A percentile compares a stretch with the other conserved stretches of the same genome.
phyloP scores from a whole-genome alignment of 2,329 filamentous ascomycete genomes.

The Calonectria fujianensis region DNA sequence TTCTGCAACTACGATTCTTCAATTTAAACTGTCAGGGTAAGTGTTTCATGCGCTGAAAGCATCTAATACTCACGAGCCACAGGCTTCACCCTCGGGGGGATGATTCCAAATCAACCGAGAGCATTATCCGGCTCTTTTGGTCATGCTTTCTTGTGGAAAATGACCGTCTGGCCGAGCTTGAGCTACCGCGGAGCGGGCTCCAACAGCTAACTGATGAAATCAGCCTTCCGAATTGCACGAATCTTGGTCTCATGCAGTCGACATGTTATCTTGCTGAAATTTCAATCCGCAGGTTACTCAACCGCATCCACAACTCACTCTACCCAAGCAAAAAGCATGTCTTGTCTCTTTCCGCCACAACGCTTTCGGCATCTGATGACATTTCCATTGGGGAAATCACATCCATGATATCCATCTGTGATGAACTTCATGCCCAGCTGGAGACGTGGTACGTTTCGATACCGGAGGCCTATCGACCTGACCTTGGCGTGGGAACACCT shows the following conservation, averaged over 20 bases:
- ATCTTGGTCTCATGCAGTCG: slow-evolving; percentile 52
- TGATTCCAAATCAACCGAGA: slow-evolving; percentile 45
- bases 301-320: slow-evolving; percentile 59
- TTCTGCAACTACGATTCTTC: slow-evolving; percentile 56
- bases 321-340: slow-evolving; percentile 54
- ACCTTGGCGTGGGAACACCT: slow-evolving; percentile 42
- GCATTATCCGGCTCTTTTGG: slow-evolving; percentile 55
- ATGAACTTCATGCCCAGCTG: slow-evolving; percentile 57
- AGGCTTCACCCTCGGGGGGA: slow-evolving; percentile 47
- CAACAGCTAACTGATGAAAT: slow-evolving; percentile 58
- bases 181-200: slow-evolving; percentile 58
- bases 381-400: slow-evolving; percentile 55
- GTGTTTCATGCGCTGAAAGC: accelerated
- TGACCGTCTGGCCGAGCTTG: slow-evolving; percentile 58
- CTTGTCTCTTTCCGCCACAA: slow-evolving; percentile 51
- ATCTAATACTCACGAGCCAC: not conserved
- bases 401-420: slow-evolving; percentile 54
- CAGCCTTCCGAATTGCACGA: slow-evolving; percentile 53
- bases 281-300: slow-evolving; percentile 57
- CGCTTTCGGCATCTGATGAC: slow-evolving; percentile 53
- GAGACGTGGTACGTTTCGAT: slow-evolving; percentile 58
- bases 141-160: slow-evolving; percentile 59
- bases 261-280: slow-evolving; percentile 59
- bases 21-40: slow-evolving; percentile 53
- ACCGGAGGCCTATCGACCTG: slow-evolving; percentile 55